Percentiles rank a stretch among this genome's conserved stretches.
Conservation (phyloP, 805 yeast genomes). For the Sungouiella blattae region DNA sequence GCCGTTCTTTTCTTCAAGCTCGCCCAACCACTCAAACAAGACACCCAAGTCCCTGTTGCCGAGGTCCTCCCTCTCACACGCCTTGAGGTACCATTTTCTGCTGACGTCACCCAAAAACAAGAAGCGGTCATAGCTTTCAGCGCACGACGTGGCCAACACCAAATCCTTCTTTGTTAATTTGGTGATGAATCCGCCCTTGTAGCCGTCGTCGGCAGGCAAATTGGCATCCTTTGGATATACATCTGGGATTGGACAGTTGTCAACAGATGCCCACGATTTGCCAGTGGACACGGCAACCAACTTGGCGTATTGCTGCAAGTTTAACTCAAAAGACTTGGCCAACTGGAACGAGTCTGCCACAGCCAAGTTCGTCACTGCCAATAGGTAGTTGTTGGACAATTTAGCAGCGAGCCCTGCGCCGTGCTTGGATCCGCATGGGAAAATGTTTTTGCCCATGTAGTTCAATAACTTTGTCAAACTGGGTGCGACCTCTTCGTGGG, state of each 20-base stretch:
- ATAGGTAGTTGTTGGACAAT: constrained; percentile 49
- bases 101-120: constrained; percentile 38
- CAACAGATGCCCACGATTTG: constrained; percentile 52
- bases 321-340: constrained; percentile 47
- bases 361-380: constrained; percentile 52
- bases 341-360: constrained; percentile 54
- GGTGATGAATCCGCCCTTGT: constrained; percentile 47
- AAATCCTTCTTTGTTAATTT: constrained; percentile 44
- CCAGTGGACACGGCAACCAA: constrained; percentile 52
- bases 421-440: constrained; percentile 46
- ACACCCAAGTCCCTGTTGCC: constrained; percentile 42
- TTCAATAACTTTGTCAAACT: constrained; percentile 26
- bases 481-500: constrained; percentile 26
- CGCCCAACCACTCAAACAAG: constrained; percentile 41
- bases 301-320: constrained; percentile 44
- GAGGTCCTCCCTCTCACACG: constrained; percentile 38
- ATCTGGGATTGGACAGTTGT: constrained; percentile 52
- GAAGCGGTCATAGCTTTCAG: constrained; percentile 29
- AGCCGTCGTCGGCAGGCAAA: constrained; percentile 45
- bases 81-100: constrained; percentile 40
- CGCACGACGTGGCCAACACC: constrained; percentile 40
- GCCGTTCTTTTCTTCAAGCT: constrained; percentile 23
- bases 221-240: constrained; percentile 35
- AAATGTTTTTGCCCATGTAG: constrained; percentile 47
- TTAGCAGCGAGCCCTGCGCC: constrained; percentile 56